Evolutionary conservation across 371 early-diverging fungal species (phyloP).

Genomic region (Zychaea mexicana): DNA sequence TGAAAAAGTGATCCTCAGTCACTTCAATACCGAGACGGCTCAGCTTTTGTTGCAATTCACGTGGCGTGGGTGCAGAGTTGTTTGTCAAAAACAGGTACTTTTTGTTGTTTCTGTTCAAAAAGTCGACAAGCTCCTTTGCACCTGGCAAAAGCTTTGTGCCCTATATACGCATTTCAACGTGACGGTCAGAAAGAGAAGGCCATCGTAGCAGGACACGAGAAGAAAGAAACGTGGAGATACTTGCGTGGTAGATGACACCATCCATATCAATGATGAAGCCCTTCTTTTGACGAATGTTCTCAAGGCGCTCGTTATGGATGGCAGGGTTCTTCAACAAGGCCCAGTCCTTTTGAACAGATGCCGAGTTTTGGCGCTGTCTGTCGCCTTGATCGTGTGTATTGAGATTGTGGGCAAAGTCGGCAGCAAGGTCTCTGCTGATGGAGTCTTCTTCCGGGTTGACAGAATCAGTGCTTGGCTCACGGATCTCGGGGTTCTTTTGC

Average conservation of each 20-base stretch:
- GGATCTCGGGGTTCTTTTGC: neutral
- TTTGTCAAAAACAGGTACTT: slow-evolving; percentile 71
- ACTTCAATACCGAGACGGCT: slow-evolving; percentile 63
- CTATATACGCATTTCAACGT: slow-evolving; percentile 18
- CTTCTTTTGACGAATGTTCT: slow-evolving; percentile 60
- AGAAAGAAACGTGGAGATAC: no score
- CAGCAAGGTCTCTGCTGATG: slow-evolving; percentile 10
- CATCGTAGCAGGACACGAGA: no score
- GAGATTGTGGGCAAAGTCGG: slow-evolving; percentile 11
- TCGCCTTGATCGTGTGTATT: neutral
- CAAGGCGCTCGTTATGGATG: slow-evolving; percentile 51
- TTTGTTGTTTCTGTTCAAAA: slow-evolving; percentile 60
- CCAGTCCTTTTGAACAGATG: slow-evolving; percentile 29
- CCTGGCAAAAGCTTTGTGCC: slow-evolving; percentile 58
- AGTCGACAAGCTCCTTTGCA: slow-evolving; percentile 70
- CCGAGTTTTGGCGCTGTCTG: slow-evolving; percentile 2
- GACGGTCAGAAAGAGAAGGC: no score
- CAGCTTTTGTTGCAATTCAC: slow-evolving; percentile 66
- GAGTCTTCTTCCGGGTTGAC: slow-evolving; percentile 7
- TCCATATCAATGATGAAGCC: slow-evolving; percentile 73
- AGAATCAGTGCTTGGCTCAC: neutral
- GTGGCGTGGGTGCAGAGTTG: slow-evolving; percentile 71
- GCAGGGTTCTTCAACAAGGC: slow-evolving; percentile 46
- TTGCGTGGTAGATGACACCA: slow-evolving; percentile 71
- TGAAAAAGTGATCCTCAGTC: slow-evolving; percentile 64